Conservation (phyloP, 768 basidiomycete genomes). For the Dendrothele bispora region DNA sequence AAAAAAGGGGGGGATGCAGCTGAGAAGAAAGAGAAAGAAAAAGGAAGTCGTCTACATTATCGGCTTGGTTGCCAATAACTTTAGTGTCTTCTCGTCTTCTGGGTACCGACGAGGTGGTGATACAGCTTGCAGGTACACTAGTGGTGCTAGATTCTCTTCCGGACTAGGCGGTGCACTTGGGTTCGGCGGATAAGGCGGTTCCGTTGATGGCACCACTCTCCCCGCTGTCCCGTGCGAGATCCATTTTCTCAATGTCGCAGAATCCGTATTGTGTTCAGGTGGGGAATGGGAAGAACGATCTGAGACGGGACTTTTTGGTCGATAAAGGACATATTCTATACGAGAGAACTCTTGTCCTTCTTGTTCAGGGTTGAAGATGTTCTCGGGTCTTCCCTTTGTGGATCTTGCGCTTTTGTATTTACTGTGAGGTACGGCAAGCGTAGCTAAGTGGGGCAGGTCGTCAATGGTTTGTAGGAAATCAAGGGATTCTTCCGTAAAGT, state of each 20-base stretch:
- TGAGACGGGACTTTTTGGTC: constrained; percentile 21
- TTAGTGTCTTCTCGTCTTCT: constrained; percentile 55
- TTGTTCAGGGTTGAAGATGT: constrained; percentile 45
- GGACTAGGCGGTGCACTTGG: too few relatives aligned
- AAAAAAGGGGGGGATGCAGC: constrained; percentile 28
- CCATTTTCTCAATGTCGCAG: constrained; percentile 7
- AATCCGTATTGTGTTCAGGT: neutral
- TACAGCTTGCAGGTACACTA: constrained; percentile 66
- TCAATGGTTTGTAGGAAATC: constrained; percentile 61
- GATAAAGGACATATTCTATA: constrained; percentile 47
- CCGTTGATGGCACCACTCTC: too few relatives aligned
- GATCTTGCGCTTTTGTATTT: constrained; percentile 73
- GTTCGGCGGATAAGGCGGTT: too few relatives aligned
- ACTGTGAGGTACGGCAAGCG: constrained; percentile 18
- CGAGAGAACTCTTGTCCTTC: constrained; percentile 36
- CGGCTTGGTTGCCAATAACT: constrained; percentile 27
- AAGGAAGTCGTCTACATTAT: neutral
- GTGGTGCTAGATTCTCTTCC: constrained; percentile 51
- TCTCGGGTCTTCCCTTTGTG: constrained; percentile 55
- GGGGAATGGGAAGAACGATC: constrained; percentile 4
- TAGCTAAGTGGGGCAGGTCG: constrained; percentile 51
- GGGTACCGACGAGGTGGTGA: constrained; percentile 68
- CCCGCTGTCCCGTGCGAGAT: too few relatives aligned
- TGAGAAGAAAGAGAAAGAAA: constrained; percentile 31
- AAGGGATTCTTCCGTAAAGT: constrained; percentile 73